These are phyloP conservation scores for Penicillium herquei DNA, from an alignment of 495 filamentous ascomycete species.

Conservation along the genomic window DNA sequence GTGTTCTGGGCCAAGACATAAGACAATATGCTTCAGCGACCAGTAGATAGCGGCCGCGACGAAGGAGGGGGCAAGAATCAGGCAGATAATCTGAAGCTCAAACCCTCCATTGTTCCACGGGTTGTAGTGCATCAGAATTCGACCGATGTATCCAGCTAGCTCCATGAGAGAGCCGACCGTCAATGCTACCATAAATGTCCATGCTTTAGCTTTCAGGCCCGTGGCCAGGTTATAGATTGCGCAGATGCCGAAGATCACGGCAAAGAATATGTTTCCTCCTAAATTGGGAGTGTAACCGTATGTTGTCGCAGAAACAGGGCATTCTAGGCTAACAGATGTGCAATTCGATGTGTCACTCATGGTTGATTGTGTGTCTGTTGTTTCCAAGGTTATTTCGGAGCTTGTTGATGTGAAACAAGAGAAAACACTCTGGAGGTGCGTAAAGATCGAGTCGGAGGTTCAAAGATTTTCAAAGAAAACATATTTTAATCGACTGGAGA, in stretches of 20 bases:
- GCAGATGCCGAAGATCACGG: constrained; percentile 51
- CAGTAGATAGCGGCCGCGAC: constrained; percentile 65
- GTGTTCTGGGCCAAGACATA: constrained; percentile 50
- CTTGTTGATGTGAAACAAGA: too few species aligned
- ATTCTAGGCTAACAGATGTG: constrained; percentile 38
- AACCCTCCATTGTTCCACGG: constrained; percentile 58
- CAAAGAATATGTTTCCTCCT: constrained; percentile 60
- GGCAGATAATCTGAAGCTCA: constrained; percentile 64
- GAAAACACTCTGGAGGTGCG: too few species aligned
- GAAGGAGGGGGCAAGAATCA: constrained; percentile 64
- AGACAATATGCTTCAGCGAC: constrained; percentile 62
- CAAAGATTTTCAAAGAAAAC: too few species aligned
- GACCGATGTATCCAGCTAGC: constrained; percentile 57
- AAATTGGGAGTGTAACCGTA: constrained; percentile 67
- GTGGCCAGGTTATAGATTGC: constrained; percentile 42
- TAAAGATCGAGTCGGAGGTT: too few species aligned
- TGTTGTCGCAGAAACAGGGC: constrained; percentile 59
- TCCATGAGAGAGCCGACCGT: constrained; percentile 46
- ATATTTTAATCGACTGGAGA: too few species aligned
- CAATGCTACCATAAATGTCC: constrained; percentile 58
- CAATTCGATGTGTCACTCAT: not conserved
- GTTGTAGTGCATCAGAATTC: constrained; percentile 57
- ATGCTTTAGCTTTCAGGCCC: constrained; percentile 57
- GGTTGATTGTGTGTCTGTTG: too few species aligned
- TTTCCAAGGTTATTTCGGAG: too few species aligned